A percentile compares a stretch with the other conserved stretches of the same genome.
These are phyloP conservation scores for Lactarius trivialis DNA, from an alignment of 768 basidiomycete species.

Conservation along the genomic window DNA sequence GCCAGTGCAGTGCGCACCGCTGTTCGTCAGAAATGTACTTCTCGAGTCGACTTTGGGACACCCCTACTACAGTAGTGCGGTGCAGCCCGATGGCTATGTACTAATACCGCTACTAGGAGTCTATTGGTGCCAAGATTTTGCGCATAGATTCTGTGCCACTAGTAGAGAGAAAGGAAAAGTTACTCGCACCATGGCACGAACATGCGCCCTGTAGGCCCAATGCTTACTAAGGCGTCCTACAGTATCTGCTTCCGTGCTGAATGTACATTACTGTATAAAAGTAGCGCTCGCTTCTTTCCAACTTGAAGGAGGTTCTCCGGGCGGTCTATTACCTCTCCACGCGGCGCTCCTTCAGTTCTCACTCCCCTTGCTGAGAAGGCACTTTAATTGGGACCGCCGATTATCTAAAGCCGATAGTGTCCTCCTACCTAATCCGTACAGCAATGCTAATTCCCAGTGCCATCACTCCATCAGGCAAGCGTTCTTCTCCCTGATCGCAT, in stretches of 20 bases:
- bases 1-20: background rate
- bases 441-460: conserved; percentile 8
- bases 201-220: background rate
- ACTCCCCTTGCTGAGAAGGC: conserved; percentile 1
- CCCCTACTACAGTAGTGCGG: background rate
- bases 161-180: background rate
- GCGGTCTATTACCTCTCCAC: conserved; percentile 7
- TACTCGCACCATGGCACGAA: background rate
- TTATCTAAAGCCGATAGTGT: conserved; percentile 1
- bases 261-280: background rate
- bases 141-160: background rate
- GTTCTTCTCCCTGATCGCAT: conserved; percentile 15
- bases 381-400: background rate
- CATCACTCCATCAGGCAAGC: conserved; percentile 5
- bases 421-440: background rate
- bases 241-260: background rate
- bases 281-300: background rate
- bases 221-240: background rate
- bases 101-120: background rate
- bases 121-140: background rate
- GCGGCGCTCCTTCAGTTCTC: background rate
- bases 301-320: background rate
- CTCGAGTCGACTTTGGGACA: background rate
- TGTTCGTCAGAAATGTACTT: background rate
- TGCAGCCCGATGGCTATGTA: background rate